A percentile compares a stretch with the other conserved stretches of the same genome.
These are phyloP conservation scores for Myriangium duriaei DNA, from an alignment of 2,329 filamentous ascomycete species.

Conservation along the genomic window DNA sequence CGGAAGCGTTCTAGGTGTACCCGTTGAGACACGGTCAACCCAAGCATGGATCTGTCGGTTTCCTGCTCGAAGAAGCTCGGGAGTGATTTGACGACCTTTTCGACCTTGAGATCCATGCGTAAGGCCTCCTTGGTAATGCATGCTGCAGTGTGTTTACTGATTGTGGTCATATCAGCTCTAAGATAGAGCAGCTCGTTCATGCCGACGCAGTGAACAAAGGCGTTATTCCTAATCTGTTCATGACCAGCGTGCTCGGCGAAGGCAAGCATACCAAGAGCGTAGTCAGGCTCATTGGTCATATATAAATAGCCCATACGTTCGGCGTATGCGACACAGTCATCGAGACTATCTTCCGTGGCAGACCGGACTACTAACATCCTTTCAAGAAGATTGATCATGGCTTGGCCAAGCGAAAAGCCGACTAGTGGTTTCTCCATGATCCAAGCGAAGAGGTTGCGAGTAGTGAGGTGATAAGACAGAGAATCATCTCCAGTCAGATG, in stretches of 20 bases:
- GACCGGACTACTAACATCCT: slow-evolving; percentile 39
- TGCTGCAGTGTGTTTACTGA: slow-evolving; percentile 40
- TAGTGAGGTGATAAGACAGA: slow-evolving; percentile 53
- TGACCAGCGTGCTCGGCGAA: slow-evolving; percentile 55
- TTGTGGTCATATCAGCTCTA: slow-evolving; percentile 49
- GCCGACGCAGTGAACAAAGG: slow-evolving; percentile 66
- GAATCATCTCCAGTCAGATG: slow-evolving; percentile 40
- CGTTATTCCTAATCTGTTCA: slow-evolving; percentile 55
- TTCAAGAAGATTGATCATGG: slow-evolving; percentile 52
- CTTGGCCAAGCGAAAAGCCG: slow-evolving; percentile 50
- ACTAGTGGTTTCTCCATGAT: slow-evolving; percentile 53
- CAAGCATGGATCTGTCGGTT: slow-evolving; percentile 52
- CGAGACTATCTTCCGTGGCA: slow-evolving; percentile 37
- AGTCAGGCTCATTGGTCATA: slow-evolving; percentile 51
- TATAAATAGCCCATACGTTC: slow-evolving; percentile 58
- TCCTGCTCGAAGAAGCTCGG: slow-evolving; percentile 60
- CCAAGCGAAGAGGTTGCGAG: slow-evolving; percentile 66
- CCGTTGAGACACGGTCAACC: slow-evolving; percentile 47
- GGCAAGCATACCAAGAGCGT: slow-evolving; percentile 55
- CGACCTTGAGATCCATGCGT: slow-evolving; percentile 54
- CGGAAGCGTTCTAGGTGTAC: slow-evolving; percentile 63
- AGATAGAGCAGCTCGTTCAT: slow-evolving; percentile 52
- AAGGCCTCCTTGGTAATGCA: slow-evolving; percentile 50
- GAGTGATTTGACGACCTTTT: slow-evolving; percentile 45
- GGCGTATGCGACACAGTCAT: slow-evolving; percentile 52